Base-by-base conservation (phyloP, 2,329 filamentous ascomycete genomes). In the Curvularia verruculosa region DNA sequence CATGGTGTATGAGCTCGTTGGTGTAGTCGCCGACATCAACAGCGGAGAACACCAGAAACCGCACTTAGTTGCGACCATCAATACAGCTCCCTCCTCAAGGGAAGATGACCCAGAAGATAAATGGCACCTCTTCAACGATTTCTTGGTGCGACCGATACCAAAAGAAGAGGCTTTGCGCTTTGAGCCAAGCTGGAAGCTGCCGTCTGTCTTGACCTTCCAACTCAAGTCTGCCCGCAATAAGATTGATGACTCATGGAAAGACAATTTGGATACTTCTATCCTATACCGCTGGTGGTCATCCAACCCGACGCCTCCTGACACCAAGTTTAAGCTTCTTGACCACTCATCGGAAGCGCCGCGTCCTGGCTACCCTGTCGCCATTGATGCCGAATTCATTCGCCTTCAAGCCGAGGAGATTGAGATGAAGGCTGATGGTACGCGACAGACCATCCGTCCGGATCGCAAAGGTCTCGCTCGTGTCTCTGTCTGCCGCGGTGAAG, bases 121-220 rank as follows among this genome's bases (percentile, higher is more conserved):
- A 66, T 99, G 96, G 96, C 92, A 98, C 77, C 79, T 99, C 1
- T 97, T 99, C 80, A 99, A 99, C 67, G 95, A 99, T 77, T 99
- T 99, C 70, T 79, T 96, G 34, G 96, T 99, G 21, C 87, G 90
- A 12, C 87, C 89, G 9, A 86, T 96, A 15, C 86, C 88, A 29
- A 84, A 86, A 26, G 88, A 92, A 59, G 94, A 99, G 73, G 96
- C 94, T 0, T 81, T 98, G 18, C 87, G 89, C 23, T 99, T 98
- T 76, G 93, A 94, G 60, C 87, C 92, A 3, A 84, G 87, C 18
- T 99, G 95, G 95, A 99, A 98, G 79, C 83, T 92, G 48, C 95
- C 95, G 0, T 92, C 91, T 12, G 89, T 98, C 5, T 80, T 99
- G 51, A 84, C 91, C 4, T 99, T 91, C 77, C 95, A 99, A 74